Conservation (phyloP, 2,329 filamentous ascomycete species). For the Pseudogymnoascus sp. region DNA sequence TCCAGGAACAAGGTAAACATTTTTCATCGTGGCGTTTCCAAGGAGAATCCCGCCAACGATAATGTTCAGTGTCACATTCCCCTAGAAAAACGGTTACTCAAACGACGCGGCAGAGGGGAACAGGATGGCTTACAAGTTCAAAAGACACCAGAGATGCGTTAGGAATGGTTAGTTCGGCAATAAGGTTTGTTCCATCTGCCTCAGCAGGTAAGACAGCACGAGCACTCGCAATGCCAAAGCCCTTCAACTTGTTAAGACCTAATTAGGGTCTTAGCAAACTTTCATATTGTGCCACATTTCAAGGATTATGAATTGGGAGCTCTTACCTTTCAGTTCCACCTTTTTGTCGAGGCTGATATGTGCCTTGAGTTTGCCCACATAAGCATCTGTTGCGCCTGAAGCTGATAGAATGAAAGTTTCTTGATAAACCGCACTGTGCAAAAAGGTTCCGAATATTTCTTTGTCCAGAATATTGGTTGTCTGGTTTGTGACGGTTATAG, state of each 20-base stretch:
- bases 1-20: constrained; percentile 37
- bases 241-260: constrained; percentile 21
- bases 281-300: not conserved
- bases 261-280: not conserved
- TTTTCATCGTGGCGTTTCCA: constrained; percentile 35
- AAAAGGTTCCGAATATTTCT: not conserved
- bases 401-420: not conserved
- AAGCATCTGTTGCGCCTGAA: not conserved
- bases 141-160: not conserved
- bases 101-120: not conserved
- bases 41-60: constrained; percentile 36
- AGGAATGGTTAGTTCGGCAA: constrained; percentile 10
- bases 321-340: constrained; percentile 31
- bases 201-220: constrained; percentile 18
- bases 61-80: constrained; percentile 42
- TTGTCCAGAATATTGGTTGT: not conserved
- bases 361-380: constrained; percentile 23
- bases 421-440: constrained; percentile 7
- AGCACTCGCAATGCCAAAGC: constrained; percentile 16
- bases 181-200: constrained; percentile 23
- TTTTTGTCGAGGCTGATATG: constrained; percentile 33
- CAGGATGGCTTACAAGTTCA: not conserved
- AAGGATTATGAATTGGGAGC: not conserved
- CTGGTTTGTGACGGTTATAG: not conserved
- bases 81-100: constrained; percentile 18